phyloP scores from a whole-genome alignment of 306 rosid species.

The Prunus padus region DNA sequence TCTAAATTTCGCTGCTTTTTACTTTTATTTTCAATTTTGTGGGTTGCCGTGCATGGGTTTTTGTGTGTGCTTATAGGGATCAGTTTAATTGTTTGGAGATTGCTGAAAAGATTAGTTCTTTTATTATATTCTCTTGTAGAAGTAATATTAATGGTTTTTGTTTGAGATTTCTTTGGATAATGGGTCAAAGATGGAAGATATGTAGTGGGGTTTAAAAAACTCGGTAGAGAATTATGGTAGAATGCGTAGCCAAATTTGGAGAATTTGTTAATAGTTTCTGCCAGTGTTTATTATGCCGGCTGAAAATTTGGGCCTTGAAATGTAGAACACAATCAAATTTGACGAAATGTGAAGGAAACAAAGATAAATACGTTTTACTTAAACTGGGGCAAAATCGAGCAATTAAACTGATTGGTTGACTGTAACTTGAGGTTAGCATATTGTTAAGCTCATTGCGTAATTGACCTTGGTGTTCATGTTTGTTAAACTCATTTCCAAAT shows the following conservation, averaged over 20 bases:
- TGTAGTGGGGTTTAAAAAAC: neutral
- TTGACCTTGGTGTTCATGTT: neutral
- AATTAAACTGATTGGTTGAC: neutral
- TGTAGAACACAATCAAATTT: neutral
- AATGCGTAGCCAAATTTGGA: neutral
- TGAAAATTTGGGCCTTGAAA: neutral
- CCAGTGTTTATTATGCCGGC: neutral
- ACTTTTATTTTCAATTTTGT: neutral
- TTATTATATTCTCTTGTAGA: neutral
- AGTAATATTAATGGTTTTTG: neutral
- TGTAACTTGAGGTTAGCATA: neutral
- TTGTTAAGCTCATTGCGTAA: neutral
- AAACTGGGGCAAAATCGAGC: neutral
- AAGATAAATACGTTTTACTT: neutral
- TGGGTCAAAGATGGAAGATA: neutral
- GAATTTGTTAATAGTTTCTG: neutral
- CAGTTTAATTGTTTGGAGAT: neutral
- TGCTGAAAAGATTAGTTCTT: too few relatives aligned
- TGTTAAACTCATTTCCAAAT: neutral
- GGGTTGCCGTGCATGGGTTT: neutral
- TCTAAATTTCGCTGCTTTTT: slow-evolving; percentile 2
- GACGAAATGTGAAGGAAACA: neutral
- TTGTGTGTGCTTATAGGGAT: neutral
- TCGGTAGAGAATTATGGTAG: neutral
- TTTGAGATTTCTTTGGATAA: neutral